Evolutionary conservation across 1,284 basidiomycete genomes (phyloP).

Genomic region (Cystobasidium sp.): DNA sequence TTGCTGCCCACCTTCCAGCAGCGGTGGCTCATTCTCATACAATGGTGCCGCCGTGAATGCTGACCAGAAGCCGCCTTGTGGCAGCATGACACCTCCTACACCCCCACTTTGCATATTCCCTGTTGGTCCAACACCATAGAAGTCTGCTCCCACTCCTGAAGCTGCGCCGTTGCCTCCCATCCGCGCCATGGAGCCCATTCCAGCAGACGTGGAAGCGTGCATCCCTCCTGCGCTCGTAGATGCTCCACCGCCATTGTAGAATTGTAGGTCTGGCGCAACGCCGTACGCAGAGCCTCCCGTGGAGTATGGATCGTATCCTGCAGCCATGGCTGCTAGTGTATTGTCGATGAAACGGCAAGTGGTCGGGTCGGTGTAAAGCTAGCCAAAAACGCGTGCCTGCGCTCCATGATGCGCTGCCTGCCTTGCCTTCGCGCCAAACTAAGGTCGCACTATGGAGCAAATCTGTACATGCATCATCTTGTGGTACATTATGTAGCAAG

Average conservation of each 20-base stretch:
- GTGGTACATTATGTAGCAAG: no score
- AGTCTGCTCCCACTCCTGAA: constrained; percentile 21
- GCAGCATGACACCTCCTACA: constrained; percentile 39
- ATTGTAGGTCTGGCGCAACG: constrained; percentile 42
- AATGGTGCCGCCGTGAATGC: constrained; percentile 44
- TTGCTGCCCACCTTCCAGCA: constrained; percentile 75
- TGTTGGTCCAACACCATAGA: constrained; percentile 29
- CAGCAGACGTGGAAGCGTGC: constrained; percentile 37
- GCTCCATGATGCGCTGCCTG: no score
- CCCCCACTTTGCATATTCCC: constrained; percentile 37
- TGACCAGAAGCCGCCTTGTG: constrained; percentile 44
- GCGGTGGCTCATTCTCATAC: constrained; percentile 85
- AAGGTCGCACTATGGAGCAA: no score
- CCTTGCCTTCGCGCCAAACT: no score
- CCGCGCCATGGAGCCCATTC: constrained; percentile 29
- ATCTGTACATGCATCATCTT: no score
- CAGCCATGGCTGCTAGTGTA: constrained; percentile 10
- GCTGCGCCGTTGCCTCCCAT: constrained; percentile 25
- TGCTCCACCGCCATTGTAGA: constrained; percentile 32
- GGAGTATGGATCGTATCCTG: constrained; percentile 41
- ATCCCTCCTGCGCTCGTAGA: constrained; percentile 32
- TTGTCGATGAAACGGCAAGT: no score
- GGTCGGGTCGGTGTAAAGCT: no score
- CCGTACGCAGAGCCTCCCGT: constrained; percentile 31
- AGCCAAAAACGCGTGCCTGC: no score